Conservation (phyloP, 1,284 basidiomycete genomes). For the Hypsizygus ulmarius region DNA sequence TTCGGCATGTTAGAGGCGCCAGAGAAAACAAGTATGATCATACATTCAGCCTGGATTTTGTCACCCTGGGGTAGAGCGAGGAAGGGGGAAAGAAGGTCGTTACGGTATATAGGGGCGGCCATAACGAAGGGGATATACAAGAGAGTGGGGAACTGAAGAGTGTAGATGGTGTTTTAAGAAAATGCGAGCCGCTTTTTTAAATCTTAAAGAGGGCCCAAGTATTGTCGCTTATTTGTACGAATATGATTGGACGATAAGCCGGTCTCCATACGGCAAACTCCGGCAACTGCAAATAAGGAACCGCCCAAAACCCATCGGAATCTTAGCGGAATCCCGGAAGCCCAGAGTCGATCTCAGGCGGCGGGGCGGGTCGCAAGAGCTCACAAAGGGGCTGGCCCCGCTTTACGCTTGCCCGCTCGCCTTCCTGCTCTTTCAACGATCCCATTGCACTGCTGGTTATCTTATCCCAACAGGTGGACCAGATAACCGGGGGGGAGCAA, state of each 20-base stretch:
- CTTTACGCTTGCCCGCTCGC: neutral
- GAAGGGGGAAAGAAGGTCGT: slow-evolving; percentile 85
- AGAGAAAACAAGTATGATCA: slow-evolving; percentile 27
- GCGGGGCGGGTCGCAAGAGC: slow-evolving; percentile 7
- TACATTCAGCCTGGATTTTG: slow-evolving; percentile 92
- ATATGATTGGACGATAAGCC: slow-evolving; percentile 44
- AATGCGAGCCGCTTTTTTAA: slow-evolving; percentile 15
- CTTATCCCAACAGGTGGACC: too few species aligned
- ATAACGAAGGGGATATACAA: slow-evolving; percentile 1
- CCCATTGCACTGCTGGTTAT: too few species aligned
- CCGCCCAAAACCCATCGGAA: slow-evolving; percentile 13
- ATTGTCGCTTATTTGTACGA: slow-evolving; percentile 33
- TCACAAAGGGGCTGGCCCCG: neutral
- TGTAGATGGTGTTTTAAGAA: slow-evolving; percentile 17
- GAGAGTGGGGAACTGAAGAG: slow-evolving; percentile 18
- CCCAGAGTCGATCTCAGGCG: slow-evolving; percentile 10
- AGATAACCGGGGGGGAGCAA: too few species aligned
- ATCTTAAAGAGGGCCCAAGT: slow-evolving; percentile 19
- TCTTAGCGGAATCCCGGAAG: slow-evolving; percentile 17
- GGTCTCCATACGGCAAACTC: slow-evolving; percentile 1
- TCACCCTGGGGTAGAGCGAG: slow-evolving; percentile 84
- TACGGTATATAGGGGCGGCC: slow-evolving; percentile 49
- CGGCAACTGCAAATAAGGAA: slow-evolving; percentile 11
- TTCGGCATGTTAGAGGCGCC: slow-evolving; percentile 21
- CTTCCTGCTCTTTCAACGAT: too few species aligned